phyloP scores from a whole-genome alignment of 345 rosid genomes.

The Camelina sativa region DNA sequence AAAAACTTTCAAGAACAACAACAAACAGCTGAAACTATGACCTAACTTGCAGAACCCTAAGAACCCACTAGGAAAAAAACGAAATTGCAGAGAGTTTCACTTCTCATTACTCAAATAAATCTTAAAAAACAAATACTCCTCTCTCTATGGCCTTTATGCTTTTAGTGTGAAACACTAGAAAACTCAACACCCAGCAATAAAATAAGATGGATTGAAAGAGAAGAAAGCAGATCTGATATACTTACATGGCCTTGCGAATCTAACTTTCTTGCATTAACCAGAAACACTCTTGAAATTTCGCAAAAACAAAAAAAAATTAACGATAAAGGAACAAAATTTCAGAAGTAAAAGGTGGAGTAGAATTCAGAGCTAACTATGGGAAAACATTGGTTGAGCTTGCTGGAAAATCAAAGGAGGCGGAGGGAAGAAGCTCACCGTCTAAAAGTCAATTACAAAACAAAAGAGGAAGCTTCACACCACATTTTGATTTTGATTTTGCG shows the following conservation, averaged over 20 bases:
- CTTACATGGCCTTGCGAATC: slow-evolving; percentile 89
- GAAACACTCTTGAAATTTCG: slow-evolving; percentile 32
- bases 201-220: not conserved
- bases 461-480: no score
- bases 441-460: no score
- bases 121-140: not conserved
- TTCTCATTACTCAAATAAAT: not conserved
- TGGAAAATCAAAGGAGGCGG: no score
- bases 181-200: not conserved
- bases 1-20: not conserved
- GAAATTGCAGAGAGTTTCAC: not conserved
- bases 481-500: no score
- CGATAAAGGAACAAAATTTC: slow-evolving; percentile 9
- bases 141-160: not conserved
- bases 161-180: slow-evolving; percentile 43
- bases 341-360: slow-evolving; percentile 33
- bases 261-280: slow-evolving; percentile 27
- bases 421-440: no score
- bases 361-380: slow-evolving; percentile 29
- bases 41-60: not conserved
- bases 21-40: slow-evolving; percentile 7
- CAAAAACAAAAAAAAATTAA: not conserved
- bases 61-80: slow-evolving; percentile 4
- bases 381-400: no score
- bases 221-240: slow-evolving; percentile 25